Evolutionary conservation across 2,329 filamentous ascomycete species (phyloP), one percentile per base, ranked within the genome.

Genomic region (Pyricularia sp.): DNA sequence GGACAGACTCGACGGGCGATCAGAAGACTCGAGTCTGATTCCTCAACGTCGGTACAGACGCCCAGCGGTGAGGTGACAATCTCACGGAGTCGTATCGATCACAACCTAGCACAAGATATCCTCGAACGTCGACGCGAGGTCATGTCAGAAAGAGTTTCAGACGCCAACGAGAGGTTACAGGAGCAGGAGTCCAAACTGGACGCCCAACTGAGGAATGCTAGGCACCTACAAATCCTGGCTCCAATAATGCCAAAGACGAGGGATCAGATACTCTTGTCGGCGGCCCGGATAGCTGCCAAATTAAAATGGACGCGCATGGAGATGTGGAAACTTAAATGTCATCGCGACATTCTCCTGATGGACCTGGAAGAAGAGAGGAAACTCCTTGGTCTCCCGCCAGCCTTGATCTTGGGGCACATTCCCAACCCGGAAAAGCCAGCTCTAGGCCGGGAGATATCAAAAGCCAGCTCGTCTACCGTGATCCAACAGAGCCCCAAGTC

Each of bases 281-380:
- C 95, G 25, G 92, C 90, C 6, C 88, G 91, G 9, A 90, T 97
- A 79, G 89, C 94, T 69, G 93, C 93, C 3, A 93, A 94, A 76
- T 81, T 99, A 70, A 97, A 95, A 77, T 97, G 94, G 94, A 89
- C 90, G n/a, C 86, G 94, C 70, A 90, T 96, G 77, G 93, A 97
- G 72, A 95, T 97, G 25, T 97, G 94, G 93, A 91, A 90, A 68
- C 86, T 94, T 74, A 94, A 88, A 64, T 97, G 94, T 72, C 94
- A 99, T 78, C 89, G 90, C 61, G 94, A 97, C 74, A 94, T 98
- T 70, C 81, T 99, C 25, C 83, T 88, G 5, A 85, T 93, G 78
- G 95, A 99, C 76, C 81, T 98, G 10, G 91, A 94, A 68, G 92
- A 97, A 73, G 94, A 97, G 74, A 83, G 77, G 69, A 80, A 83